These are phyloP conservation scores for Eimeria maxima DNA, from an alignment of 169 alveolate genomes.

Conservation along the genomic window DNA sequence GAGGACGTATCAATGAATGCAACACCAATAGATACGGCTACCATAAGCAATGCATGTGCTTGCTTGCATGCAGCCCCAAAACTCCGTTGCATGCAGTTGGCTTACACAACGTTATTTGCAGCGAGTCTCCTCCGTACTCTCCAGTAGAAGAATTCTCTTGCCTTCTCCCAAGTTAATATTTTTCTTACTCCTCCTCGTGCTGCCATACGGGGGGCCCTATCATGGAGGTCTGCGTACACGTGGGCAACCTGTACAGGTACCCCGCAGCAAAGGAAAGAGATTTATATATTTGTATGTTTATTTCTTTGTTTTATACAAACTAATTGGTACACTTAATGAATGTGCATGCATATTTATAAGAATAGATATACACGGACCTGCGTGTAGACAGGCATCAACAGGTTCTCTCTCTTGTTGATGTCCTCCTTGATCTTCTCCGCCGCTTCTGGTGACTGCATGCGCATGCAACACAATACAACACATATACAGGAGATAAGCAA, in stretches of 20 bases:
- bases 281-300: too few species aligned
- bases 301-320: too few species aligned
- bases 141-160: conserved; percentile 90
- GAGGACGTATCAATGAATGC: too few species aligned
- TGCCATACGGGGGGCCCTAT: conserved; percentile 92
- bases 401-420: conserved; percentile 64
- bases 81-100: too few species aligned
- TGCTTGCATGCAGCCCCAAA: too few species aligned
- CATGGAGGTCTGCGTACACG: conserved; percentile 92
- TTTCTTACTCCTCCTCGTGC: conserved; percentile 90
- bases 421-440: conserved; percentile 49
- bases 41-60: too few species aligned
- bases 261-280: too few species aligned
- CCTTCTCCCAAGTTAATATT: conserved; percentile 89
- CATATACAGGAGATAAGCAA: too few species aligned
- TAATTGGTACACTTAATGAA: not conserved
- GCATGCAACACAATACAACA: not conserved
- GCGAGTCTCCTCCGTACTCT: conserved; percentile 86
- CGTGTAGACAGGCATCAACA: conserved; percentile 80
- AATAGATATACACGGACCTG: not conserved
- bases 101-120: conserved; percentile 57
- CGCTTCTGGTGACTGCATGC: conserved; percentile 55
- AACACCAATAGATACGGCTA: too few species aligned
- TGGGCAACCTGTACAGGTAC: conserved; percentile 87
- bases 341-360: not conserved